Evolutionary conservation across 306 rosid species (phyloP).

Genomic region (Begonia fuchsioides): DNA sequence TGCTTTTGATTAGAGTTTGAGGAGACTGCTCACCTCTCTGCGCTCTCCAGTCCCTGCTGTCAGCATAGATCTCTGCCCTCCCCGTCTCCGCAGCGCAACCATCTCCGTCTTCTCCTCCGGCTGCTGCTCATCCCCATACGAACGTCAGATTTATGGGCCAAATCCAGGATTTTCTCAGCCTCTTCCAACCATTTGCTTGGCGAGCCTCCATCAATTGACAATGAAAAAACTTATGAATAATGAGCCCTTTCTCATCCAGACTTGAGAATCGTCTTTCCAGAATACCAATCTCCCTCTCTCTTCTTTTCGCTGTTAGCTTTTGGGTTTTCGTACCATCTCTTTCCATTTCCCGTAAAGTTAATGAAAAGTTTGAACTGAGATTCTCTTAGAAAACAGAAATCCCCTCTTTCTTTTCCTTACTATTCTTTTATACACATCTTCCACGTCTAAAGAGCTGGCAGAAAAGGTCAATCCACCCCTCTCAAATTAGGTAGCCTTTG

Average conservation of each 20-base stretch:
- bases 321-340: too few relatives aligned
- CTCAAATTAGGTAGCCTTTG: conserved; percentile 3
- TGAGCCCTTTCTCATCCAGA: too few relatives aligned
- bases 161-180: conserved; percentile 17
- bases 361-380: conserved; percentile 19
- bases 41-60: conserved; percentile 5
- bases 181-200: too few relatives aligned
- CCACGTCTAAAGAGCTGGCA: not conserved
- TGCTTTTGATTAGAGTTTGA: conserved; percentile 14
- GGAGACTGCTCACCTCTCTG: conserved; percentile 17
- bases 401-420: conserved; percentile 27
- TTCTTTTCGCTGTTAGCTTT: conserved; percentile 1
- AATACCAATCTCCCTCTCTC: conserved; percentile 8
- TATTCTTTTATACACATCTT: conserved; percentile 10
- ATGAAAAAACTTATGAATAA: too few relatives aligned
- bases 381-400: conserved; percentile 28
- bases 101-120: not conserved
- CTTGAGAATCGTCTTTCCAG: too few relatives aligned
- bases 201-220: too few relatives aligned
- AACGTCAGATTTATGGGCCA: conserved; percentile 1
- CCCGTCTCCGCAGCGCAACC: too few relatives aligned
- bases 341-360: too few relatives aligned
- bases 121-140: not conserved
- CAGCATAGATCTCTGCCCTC: not conserved
- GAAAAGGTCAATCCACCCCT: conserved; percentile 1